Base-by-base conservation (phyloP, 2,329 filamentous ascomycete species). In the Diaporthe destruens region DNA sequence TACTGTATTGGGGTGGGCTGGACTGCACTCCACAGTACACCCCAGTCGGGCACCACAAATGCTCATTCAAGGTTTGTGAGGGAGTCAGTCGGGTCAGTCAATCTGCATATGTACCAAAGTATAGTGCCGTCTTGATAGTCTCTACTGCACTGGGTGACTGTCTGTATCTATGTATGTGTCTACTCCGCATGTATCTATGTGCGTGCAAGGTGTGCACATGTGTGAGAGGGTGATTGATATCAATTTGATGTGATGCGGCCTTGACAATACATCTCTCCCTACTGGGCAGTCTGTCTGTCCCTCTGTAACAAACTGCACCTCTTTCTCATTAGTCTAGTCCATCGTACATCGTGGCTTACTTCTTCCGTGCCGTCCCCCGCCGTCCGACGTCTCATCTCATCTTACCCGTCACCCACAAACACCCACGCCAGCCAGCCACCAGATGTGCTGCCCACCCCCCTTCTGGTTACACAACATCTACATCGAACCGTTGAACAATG, bases 401-500 rank as follows among this genome's bases (percentile, higher is more conserved):
- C 39, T 42, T 42, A 42, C 39, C 39, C 34, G n/a, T 42, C 29
- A 20, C 25, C 59, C 25, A 49, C 42, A n/a, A n/a, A 18, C 57
- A 36, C 39, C 6, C 59, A 3, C 29, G 29, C 29, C 59, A 65
- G 29, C 29, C 59, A 65, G 23, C 59, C 59, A 49, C 16, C 59
- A 65, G 42, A 14, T 20, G 59, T 14, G 25, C 29, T 29, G 29
- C 29, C 29, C 29, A 29, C 29, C 29, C 29, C 14, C 59, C 12
- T 8, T 32, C n/a, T 29, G 23, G 59, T 65, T 65, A 65, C 59
- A 65, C 59, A 32, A 36, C 59, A 23, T 47, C 42, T 34, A 65
- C 59, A 49, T 51, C 29, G 29, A 32, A 51, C 59, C 59, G 59
- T 49, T 34, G 39, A 47, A 29, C 29, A 16, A 34, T 47, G 25